Evolutionary conservation across 2,329 filamentous ascomycete species (phyloP).

Genomic region (Byssochlamys sp.): DNA sequence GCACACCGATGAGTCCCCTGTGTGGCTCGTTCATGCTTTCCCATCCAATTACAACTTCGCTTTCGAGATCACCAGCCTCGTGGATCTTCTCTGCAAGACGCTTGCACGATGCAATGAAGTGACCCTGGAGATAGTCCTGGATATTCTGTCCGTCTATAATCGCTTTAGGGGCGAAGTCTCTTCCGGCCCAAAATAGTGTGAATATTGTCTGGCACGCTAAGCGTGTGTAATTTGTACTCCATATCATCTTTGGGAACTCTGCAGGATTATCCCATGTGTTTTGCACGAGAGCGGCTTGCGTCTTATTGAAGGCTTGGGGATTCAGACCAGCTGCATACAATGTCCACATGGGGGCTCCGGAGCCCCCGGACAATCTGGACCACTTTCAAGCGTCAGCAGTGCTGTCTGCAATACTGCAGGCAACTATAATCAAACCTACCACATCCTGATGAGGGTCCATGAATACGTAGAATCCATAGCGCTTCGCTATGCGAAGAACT

Average conservation of each 20-base stretch:
- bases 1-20: slow-evolving; percentile 71
- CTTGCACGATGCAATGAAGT: slow-evolving; percentile 70
- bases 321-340: slow-evolving; percentile 88
- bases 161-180: slow-evolving; percentile 88
- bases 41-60: slow-evolving; percentile 85
- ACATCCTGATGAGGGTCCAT: slow-evolving; percentile 99
- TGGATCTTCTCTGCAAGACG: slow-evolving; percentile 77
- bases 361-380: slow-evolving; percentile 89
- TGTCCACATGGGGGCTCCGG: slow-evolving; percentile 95
- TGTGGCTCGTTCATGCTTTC: slow-evolving; percentile 95
- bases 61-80: slow-evolving; percentile 74
- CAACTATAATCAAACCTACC: slow-evolving; percentile 39
- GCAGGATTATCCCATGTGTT: slow-evolving; percentile 82
- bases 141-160: slow-evolving; percentile 93
- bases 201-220: slow-evolving; percentile 84
- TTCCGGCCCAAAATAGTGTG: slow-evolving; percentile 84
- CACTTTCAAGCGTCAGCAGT: slow-evolving; percentile 48
- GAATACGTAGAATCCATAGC: slow-evolving; percentile 90
- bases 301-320: slow-evolving; percentile 71
- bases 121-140: slow-evolving; percentile 82
- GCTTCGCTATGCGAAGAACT: slow-evolving; percentile 70
- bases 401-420: not conserved
- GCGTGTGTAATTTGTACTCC: slow-evolving; percentile 92
- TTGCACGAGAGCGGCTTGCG: slow-evolving; percentile 86
- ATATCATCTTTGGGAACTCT: slow-evolving; percentile 95